Evolutionary conservation across 352 stramenopile genomes (phyloP).

Genomic region (Phytophthora quininea): DNA sequence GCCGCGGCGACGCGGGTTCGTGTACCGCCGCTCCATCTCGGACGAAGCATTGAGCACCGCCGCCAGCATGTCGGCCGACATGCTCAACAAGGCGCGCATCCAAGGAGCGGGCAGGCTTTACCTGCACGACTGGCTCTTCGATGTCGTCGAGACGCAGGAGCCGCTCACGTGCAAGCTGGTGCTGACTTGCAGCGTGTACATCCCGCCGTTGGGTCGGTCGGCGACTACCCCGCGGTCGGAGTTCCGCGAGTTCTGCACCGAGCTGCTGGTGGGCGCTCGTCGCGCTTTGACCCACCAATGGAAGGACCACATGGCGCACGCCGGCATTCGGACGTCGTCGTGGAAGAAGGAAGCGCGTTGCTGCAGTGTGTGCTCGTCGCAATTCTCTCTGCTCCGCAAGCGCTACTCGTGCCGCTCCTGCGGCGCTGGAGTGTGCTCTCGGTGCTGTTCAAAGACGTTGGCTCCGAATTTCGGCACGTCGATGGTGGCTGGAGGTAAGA

Average conservation of each 20-base stretch:
- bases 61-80: conserved; percentile 43
- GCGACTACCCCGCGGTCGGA: conserved; percentile 36
- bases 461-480: conserved; percentile 10
- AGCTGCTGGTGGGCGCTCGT: conserved; percentile 56
- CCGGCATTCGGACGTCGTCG: conserved; percentile 25
- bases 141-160: conserved; percentile 68
- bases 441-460: conserved; percentile 51
- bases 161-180: conserved; percentile 69
- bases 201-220: conserved; percentile 28
- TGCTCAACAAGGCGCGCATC: conserved; percentile 46
- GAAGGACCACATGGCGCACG: conserved; percentile 46
- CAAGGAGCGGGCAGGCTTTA: conserved; percentile 47
- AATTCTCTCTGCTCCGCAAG: conserved; percentile 72
- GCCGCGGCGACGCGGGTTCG: conserved; percentile 50
- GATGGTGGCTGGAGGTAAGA: conserved; percentile 13
- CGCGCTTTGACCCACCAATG: conserved; percentile 62
- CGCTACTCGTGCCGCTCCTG: conserved; percentile 63
- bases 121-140: conserved; percentile 74
- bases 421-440: conserved; percentile 55
- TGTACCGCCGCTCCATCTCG: conserved; percentile 81
- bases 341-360: conserved; percentile 41
- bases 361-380: conserved; percentile 62
- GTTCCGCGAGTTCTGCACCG: conserved; percentile 69
- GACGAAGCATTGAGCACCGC: conserved; percentile 49
- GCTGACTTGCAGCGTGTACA: conserved; percentile 63